Base-by-base conservation (phyloP, 345 rosid genomes). In the Noccaea caerulescens region DNA sequence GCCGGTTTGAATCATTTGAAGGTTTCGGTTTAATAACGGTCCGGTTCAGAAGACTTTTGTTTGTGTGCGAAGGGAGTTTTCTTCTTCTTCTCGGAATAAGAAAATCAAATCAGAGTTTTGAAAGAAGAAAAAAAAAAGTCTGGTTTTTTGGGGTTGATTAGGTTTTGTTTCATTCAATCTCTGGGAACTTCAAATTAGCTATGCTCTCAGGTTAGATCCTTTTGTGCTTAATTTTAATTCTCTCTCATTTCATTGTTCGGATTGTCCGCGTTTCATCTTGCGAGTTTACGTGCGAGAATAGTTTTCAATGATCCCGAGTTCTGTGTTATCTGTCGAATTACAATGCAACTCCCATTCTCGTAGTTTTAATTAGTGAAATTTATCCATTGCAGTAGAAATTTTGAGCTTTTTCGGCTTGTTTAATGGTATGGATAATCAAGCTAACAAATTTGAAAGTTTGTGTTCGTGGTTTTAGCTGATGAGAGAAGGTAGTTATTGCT, bases 151-250 rank as follows among this genome's bases (percentile, higher is more conserved):
- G 39, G 10, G 42, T 47, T 64, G 56, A 67, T 76, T 70, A 70
- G 80, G 80, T 76, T 75, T 75, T 46, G 71, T 70, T 20, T 58
- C 8, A 20, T 38, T 57, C 42, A 64, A 33, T 58, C 41, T 69
- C 68, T 65, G 68, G 8, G 23, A 58, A 59, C 34, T 63, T 43
- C 68, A 66, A 42, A 58, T 11, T 74, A 10, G 56, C 34, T 45
- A 70, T 76, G 80, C 57, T 10, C 67, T 70, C 80, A 70, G 80
- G 80, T 76, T 23, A 62, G 45, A 13, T 43, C 38, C 47, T 7
- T n/a, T 27, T 44, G 38, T n/a, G 42, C 70, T 1, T 47, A 39
- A 46, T 44, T 38, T 45, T 68, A 30, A 37, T 33, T 74, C 20
- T 50, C n/a, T 51, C 16, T 41, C 2, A 33, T 18, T 13, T 11